A percentile compares a stretch with the other conserved stretches of the same genome.
Evolutionary conservation across 2,329 filamentous ascomycete genomes (phyloP).

Genomic region (Macrophomina phaseolina): DNA sequence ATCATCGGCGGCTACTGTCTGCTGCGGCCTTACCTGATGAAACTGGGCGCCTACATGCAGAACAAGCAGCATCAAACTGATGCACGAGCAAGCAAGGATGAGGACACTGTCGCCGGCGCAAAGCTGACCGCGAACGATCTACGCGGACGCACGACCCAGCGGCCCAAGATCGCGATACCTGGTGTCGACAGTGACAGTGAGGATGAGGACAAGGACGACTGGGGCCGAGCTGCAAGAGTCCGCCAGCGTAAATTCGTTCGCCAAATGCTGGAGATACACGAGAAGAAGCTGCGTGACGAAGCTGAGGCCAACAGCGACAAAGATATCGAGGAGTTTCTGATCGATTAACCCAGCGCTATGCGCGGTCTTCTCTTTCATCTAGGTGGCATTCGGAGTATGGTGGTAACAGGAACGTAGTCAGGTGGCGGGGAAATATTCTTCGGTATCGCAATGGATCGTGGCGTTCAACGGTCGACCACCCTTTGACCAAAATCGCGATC

Average conservation of each 20-base stretch:
- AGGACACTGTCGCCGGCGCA: conserved; percentile 48
- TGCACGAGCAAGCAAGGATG: conserved; percentile 39
- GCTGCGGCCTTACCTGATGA: conserved; percentile 73
- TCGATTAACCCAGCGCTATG: conserved; percentile 34
- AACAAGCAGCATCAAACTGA: conserved; percentile 66
- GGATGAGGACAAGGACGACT: conserved; percentile 52
- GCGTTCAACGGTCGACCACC: neutral
- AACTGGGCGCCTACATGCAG: conserved; percentile 67
- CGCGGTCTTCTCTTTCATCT: neutral
- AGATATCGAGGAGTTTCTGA: conserved; percentile 75
- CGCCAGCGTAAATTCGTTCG: conserved; percentile 71
- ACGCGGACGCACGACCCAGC: conserved; percentile 41
- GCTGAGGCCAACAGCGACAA: conserved; percentile 73
- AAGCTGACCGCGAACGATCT: conserved; percentile 42
- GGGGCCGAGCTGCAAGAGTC: conserved; percentile 73
- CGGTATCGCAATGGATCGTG: neutral
- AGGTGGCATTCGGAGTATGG: conserved; percentile 3
- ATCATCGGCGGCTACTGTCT: conserved; percentile 77
- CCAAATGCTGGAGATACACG: conserved; percentile 67
- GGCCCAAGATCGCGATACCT: conserved; percentile 58
- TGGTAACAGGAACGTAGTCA: conserved; percentile 1
- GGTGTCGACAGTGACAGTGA: conserved; percentile 59
- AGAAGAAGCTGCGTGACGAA: conserved; percentile 58
- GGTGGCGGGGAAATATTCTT: conserved; percentile 3
- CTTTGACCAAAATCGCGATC: neutral